These are phyloP conservation scores for Penicillium sp. DNA, from an alignment of 2,329 filamentous ascomycete genomes.

Conservation along the genomic window DNA sequence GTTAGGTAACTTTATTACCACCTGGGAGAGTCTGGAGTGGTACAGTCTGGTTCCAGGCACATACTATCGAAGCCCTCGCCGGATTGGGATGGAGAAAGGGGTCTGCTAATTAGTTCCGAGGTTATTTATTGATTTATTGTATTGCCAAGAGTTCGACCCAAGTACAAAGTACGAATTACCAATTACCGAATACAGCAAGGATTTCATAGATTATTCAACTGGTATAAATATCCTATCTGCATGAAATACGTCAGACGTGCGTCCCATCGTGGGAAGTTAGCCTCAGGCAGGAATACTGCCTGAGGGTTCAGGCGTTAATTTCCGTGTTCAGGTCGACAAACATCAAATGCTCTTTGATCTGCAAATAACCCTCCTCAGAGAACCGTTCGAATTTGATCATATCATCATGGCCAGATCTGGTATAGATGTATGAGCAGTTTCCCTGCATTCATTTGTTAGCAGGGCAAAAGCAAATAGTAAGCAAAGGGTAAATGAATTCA, in stretches of 20 bases:
- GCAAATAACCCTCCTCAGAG: slow-evolving; percentile 5
- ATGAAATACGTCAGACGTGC: too few relatives aligned
- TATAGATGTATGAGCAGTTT: slow-evolving; percentile 23
- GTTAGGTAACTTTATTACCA: background rate
- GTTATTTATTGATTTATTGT: too few relatives aligned
- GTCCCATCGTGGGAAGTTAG: too few relatives aligned
- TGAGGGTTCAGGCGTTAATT: background rate
- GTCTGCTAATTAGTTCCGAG: too few relatives aligned
- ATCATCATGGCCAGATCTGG: slow-evolving; percentile 26
- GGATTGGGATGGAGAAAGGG: background rate
- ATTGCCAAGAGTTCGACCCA: too few relatives aligned
- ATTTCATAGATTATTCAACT: too few relatives aligned
- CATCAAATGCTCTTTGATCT: slow-evolving; percentile 8
- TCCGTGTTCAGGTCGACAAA: background rate
- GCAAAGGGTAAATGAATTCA: background rate
- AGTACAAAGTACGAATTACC: too few relatives aligned
- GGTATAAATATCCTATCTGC: too few relatives aligned
- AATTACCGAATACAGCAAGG: too few relatives aligned
- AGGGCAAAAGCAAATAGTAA: background rate
- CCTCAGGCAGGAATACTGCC: background rate
- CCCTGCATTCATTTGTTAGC: background rate
- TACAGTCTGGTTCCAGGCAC: background rate
- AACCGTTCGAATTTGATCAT: slow-evolving; percentile 29
- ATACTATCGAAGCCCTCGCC: background rate
- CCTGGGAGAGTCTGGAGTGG: background rate